A percentile compares a stretch with the other conserved stretches of the same genome.
These are phyloP conservation scores for Suillus weaverae DNA, from an alignment of 768 basidiomycete genomes.

Conservation along the genomic window DNA sequence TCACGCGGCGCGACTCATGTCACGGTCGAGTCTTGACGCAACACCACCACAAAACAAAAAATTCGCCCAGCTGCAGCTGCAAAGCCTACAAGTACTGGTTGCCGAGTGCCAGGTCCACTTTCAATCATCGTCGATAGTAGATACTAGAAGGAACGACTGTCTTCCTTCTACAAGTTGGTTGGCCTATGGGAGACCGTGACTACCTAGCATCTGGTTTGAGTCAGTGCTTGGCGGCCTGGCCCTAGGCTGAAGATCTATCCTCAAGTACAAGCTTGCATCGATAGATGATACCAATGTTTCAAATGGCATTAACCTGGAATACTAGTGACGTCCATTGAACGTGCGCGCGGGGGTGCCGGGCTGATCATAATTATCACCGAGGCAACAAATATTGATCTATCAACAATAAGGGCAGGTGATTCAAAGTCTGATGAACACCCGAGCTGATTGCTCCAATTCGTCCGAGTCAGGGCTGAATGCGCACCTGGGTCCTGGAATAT, in stretches of 20 bases:
- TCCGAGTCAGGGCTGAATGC: constrained; percentile 40
- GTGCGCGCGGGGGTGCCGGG: constrained; percentile 40
- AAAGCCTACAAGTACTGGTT: background rate
- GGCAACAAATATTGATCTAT: constrained; percentile 36
- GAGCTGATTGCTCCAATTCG: background rate
- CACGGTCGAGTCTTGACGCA: background rate
- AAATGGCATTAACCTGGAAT: constrained; percentile 39
- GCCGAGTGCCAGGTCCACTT: background rate
- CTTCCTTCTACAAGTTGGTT: background rate
- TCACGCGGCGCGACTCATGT: background rate
- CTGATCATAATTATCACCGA: constrained; percentile 37
- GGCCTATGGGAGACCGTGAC: background rate
- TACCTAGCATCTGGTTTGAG: background rate
- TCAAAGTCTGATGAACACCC: background rate
- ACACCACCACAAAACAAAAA: background rate
- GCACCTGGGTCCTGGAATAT: constrained; percentile 43
- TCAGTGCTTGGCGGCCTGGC: too few relatives aligned
- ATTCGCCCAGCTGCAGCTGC: background rate
- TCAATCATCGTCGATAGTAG: background rate
- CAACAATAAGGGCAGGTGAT: constrained; percentile 43
- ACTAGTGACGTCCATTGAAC: constrained; percentile 36
- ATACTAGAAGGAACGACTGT: background rate
- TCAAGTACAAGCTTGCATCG: constrained; percentile 4
- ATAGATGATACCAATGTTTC: too few relatives aligned
- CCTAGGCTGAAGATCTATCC: too few relatives aligned